Evolutionary conservation across 2,329 filamentous ascomycete genomes (phyloP), one percentile per base, ranked within the genome.

Genomic region (Hypoxylon sp.): DNA sequence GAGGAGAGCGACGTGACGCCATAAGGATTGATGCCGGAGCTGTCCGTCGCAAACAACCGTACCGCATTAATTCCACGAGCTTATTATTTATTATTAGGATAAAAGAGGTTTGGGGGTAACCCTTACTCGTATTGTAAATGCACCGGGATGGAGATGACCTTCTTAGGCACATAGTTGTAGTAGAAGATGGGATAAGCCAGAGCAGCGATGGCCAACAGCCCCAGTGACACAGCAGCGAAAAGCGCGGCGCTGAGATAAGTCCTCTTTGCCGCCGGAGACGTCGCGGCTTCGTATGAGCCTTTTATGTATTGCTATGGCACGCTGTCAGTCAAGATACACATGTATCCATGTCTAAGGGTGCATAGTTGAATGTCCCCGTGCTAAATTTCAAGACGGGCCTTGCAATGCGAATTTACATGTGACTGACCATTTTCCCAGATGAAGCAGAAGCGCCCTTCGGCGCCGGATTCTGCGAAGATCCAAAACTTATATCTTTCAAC

Each of bases 71-170:
- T 52, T 48, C 3, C n/a, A 26, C 29, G n/a, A 5, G 46, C 48
- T 3, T 13, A 37, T 3, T 13, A 37, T 22, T 22, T 22, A 22
- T 24, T 14, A 26, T 10, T 42, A 67, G 44, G 62, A 37, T 19
- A 33, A 19, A 35, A 11, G 44, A 46, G 5, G 52, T n/a, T 22
- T 5, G 3, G 31, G 31, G 54, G 24, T 22, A 29, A 29, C 47
- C 5, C 82, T 68, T 77, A 88, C 86, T 87, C 85, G 78, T 89
- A 90, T 76, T 89, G 87, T 6, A 90, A 77, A 73, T 88, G 83
- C 4, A 89, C 76, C 14, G 87, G 86, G 44, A 83, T 76, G 0
- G 82, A 82, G 17, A 86, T 82, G 50, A 87, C 80, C 73, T 86
- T 83, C 68, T 88, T 83, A 0, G 87, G 87, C 1, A 90, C 80